Base-by-base conservation (phyloP, 116 monocot species). In the Posidonia oceanica region DNA sequence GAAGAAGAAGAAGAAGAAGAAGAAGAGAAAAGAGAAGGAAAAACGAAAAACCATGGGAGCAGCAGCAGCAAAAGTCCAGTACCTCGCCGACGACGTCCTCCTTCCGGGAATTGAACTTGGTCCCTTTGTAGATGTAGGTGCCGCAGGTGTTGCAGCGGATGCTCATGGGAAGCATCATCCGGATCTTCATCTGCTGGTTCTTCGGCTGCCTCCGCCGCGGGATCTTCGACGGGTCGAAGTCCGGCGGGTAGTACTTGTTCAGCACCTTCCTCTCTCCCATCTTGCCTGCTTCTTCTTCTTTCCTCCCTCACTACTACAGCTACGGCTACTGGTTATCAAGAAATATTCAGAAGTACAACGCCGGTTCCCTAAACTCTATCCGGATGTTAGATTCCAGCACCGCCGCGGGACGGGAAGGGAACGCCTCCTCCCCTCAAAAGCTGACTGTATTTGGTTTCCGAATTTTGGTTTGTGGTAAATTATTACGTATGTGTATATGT, bases 141-240 rank as follows among this genome's bases (percentile, higher is more conserved):
- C 91, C 95, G 37, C 95, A 95, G 16, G 95, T 95, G 61, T 67
- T 71, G 84, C 95, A 95, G 1, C 91, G 86, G 54, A 95, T 88
- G 72, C 91, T 91, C 95, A 95, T 91, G 14, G 95, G 95, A 73
- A 95, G 88, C 95, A 95, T 95, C 95, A 95, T 95, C 36, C 95
- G 82, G 14, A 95, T 83, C 70, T 88, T 95, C 52, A 91, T 95
- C 81, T 95, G 95, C 78, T 88, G 86, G 74, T 95, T 95, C 86
- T 86, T 91, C 13, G 83, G 95, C 76, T 86, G 88, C 79, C 76
- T 20, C 74, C 88, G 75, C 71, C 91, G 63, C 2, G 95, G 95
- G 67, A 95, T 91, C 86, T 91, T 88, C 71, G 85, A 75, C 76
- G 95, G 95, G 76, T 95, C 95, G 71, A 95, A 95, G 52, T 95